Conservation (phyloP, 2,329 filamentous ascomycete species). For the Microdochium paspali region DNA sequence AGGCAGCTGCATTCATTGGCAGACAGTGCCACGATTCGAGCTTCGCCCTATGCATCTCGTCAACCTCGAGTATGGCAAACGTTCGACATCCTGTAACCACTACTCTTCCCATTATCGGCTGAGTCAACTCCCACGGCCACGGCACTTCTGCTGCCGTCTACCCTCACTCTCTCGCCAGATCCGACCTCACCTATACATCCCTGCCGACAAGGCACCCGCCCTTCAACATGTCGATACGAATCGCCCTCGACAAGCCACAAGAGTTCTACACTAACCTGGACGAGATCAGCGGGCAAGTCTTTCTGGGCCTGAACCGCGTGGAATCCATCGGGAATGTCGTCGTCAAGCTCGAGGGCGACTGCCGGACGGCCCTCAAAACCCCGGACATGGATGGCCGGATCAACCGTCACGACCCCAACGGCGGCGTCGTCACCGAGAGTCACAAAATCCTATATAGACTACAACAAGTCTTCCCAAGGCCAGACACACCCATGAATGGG, state of each 20-base stretch:
- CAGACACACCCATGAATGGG: conserved; percentile 31
- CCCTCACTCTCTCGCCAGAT: no score
- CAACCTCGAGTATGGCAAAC: no score
- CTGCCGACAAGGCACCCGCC: background rate
- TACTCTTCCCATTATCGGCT: no score
- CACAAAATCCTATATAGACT: conserved; percentile 71
- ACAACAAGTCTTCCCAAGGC: conserved; percentile 61
- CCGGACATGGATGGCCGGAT: conserved; percentile 25
- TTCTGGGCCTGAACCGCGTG: conserved; percentile 50
- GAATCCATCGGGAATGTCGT: conserved; percentile 65
- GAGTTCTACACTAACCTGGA: conserved; percentile 77
- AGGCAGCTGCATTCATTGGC: background rate
- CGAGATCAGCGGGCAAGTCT: conserved; percentile 52
- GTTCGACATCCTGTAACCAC: no score
- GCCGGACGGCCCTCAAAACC: conserved; percentile 53
- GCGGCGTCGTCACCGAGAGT: conserved; percentile 42
- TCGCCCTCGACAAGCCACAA: conserved; percentile 56
- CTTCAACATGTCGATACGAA: conserved; percentile 52
- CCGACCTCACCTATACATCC: no score
- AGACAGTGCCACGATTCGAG: background rate
- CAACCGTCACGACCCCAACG: conserved; percentile 20
- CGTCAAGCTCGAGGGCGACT: conserved; percentile 78
- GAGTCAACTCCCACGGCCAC: no score
- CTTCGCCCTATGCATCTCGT: background rate
- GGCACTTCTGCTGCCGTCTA: no score